A percentile compares a stretch with the other conserved stretches of the same genome.
Conservation (phyloP, 176 grass and related monocot species). For the Oryza meridionalis region DNA sequence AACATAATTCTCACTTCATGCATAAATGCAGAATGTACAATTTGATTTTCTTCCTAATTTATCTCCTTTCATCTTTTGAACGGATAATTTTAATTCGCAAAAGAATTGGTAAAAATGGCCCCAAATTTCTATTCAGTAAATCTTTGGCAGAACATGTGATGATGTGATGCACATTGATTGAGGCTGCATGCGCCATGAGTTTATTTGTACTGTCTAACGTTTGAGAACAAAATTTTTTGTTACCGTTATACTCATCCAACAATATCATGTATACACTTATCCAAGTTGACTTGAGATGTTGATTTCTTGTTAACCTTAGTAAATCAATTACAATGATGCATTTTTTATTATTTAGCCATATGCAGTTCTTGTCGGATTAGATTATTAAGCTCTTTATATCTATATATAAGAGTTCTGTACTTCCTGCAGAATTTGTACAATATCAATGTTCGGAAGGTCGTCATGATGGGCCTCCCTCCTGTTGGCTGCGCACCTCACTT, state of each 20-base stretch:
- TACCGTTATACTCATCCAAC: background rate
- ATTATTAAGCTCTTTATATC: background rate
- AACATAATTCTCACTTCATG: background rate
- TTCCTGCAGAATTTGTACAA: constrained; percentile 68
- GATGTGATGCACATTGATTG: background rate
- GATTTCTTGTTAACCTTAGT: background rate
- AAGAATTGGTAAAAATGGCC: background rate
- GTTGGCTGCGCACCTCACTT: constrained; percentile 81
- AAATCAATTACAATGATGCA: background rate
- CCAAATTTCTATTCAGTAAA: background rate
- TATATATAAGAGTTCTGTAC: background rate
- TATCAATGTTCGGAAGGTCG: constrained; percentile 63
- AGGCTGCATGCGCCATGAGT: background rate
- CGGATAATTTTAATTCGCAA: background rate
- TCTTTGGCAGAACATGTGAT: background rate
- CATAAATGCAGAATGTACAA: background rate
- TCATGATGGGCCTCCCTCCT: constrained; percentile 77
- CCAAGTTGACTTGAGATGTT: background rate
- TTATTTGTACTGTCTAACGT: background rate
- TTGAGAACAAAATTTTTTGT: background rate
- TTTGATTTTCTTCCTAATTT: constrained; percentile 5
- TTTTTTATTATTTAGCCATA: constrained; percentile 4
- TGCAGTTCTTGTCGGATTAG: background rate
- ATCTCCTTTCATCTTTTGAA: background rate
- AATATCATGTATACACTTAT: background rate